These are phyloP conservation scores for Elsinoe fawcettii DNA, from an alignment of 2,329 filamentous ascomycete species.

Conservation along the genomic window DNA sequence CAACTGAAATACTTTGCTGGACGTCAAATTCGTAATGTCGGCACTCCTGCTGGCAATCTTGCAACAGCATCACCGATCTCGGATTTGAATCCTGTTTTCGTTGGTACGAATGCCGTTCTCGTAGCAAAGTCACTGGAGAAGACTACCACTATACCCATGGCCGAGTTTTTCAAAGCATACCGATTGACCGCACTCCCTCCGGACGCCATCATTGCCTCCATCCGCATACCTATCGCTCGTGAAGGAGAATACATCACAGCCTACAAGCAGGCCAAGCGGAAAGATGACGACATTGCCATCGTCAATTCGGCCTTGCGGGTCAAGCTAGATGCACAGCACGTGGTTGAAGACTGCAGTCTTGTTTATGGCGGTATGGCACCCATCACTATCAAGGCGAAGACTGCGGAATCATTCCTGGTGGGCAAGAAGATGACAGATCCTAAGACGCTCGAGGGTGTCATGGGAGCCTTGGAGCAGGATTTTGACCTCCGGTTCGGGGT, in stretches of 20 bases:
- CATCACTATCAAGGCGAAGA: constrained; percentile 78
- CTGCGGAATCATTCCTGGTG: constrained; percentile 62
- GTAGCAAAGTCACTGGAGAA: constrained; percentile 68
- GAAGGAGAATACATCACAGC: constrained; percentile 76
- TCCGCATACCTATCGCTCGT: constrained; percentile 72
- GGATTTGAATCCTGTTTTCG: constrained; percentile 88
- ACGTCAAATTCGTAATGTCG: constrained; percentile 93
- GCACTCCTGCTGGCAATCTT: constrained; percentile 88
- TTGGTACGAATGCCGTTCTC: constrained; percentile 74
- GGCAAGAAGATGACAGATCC: constrained; percentile 75
- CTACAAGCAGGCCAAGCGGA: constrained; percentile 94
- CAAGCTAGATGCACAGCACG: constrained; percentile 58
- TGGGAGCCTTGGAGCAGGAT: constrained; percentile 81
- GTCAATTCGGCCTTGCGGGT: constrained; percentile 82
- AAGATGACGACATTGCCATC: constrained; percentile 97
- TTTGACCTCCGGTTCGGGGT: constrained; percentile 87
- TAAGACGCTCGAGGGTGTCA: constrained; percentile 77
- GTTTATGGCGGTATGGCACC: constrained; percentile 96
- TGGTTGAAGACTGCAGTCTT: constrained; percentile 67
- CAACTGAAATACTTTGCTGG: constrained; percentile 93
- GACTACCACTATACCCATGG: constrained; percentile 82
- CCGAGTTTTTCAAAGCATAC: constrained; percentile 87
- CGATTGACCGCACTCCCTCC: constrained; percentile 70
- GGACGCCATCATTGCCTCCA: constrained; percentile 76
- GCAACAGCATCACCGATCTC: constrained; percentile 94